phyloP scores from a whole-genome alignment of 176 grass and related monocot genomes.

The Rhynchospora pubera region DNA sequence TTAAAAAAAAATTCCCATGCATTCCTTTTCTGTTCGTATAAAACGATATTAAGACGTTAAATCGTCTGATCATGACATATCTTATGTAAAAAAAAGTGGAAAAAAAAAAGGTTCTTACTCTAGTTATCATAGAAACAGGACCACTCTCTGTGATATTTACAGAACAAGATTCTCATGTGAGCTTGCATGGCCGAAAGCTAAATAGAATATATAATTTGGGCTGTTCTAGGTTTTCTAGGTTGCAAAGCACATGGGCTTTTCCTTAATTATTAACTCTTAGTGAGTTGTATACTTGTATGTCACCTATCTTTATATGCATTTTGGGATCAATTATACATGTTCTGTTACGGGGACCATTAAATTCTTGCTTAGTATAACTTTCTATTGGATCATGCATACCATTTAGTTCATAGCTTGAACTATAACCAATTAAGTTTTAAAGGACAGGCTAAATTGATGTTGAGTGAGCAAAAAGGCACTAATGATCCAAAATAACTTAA shows the following conservation, averaged over 20 bases:
- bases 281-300: conserved; percentile 20
- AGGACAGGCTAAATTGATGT: background rate
- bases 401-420: background rate
- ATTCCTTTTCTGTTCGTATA: no score
- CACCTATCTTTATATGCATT: background rate
- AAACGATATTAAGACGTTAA: no score
- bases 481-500: background rate
- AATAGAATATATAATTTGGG: background rate
- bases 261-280: conserved; percentile 1
- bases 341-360: background rate
- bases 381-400: background rate
- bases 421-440: background rate
- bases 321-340: background rate
- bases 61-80: no score
- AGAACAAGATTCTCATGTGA: conserved; percentile 2
- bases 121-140: background rate
- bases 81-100: no score
- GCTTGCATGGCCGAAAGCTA: conserved; percentile 15
- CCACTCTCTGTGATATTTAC: background rate
- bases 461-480: background rate
- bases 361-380: background rate
- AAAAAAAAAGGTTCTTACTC: background rate
- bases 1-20: no score
- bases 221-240: conserved; percentile 20
- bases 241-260: conserved; percentile 28